Evolutionary conservation across 495 filamentous ascomycete species (phyloP).

Genomic region (Talaromyces adpressus): DNA sequence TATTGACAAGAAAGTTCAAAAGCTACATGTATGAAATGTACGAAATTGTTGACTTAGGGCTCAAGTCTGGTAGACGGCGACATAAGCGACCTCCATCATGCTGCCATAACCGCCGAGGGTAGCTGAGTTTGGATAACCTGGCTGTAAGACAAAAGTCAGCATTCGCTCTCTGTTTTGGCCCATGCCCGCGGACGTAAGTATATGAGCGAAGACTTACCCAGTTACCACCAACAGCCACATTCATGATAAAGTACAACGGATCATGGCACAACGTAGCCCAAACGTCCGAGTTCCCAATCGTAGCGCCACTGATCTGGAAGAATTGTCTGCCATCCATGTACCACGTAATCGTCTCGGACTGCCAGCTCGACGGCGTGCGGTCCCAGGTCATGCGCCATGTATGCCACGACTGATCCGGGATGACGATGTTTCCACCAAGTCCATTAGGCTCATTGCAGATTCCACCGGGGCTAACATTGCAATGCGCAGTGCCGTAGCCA

Average conservation of each 20-base stretch:
- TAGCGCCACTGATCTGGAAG: conserved; percentile 3
- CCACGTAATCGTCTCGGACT: conserved; percentile 8
- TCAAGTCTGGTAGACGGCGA: conserved; percentile 7
- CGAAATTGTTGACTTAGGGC: too few species aligned
- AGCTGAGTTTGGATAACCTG: conserved; percentile 1
- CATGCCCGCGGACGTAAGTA: background rate
- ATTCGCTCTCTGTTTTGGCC: background rate
- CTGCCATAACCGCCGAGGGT: conserved; percentile 8
- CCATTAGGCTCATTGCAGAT: conserved; percentile 11
- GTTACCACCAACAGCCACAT: conserved; percentile 7
- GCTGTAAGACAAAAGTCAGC: background rate
- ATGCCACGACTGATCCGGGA: conserved; percentile 8
- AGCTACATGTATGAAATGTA: background rate
- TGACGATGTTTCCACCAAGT: background rate
- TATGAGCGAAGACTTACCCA: conserved; percentile 1
- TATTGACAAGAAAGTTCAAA: background rate
- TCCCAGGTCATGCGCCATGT: conserved; percentile 10
- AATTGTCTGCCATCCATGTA: conserved; percentile 7
- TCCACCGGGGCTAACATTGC: conserved; percentile 4
- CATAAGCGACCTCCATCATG: conserved; percentile 9
- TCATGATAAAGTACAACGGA: conserved; percentile 8
- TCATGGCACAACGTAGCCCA: conserved; percentile 8
- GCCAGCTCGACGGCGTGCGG: conserved; percentile 2
- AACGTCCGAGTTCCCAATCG: background rate
- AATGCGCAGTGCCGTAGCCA: conserved; percentile 9